A percentile compares a stretch with the other conserved stretches of the same genome.
phyloP scores from a whole-genome alignment of 164 flowering plant genomes.

The Vitis rotundifolia region DNA sequence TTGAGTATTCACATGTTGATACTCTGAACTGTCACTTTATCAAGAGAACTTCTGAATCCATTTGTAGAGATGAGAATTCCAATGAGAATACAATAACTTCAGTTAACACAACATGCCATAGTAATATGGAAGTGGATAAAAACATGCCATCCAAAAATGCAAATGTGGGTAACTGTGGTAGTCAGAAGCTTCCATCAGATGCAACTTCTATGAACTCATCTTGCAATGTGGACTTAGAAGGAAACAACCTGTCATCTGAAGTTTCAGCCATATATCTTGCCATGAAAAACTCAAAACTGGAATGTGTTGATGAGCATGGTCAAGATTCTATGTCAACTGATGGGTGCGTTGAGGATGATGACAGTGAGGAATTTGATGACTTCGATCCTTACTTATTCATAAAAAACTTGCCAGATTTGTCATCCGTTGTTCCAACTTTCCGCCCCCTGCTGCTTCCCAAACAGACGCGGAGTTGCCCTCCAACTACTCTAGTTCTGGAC shows the following conservation, averaged over 20 bases:
- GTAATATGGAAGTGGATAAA: slow-evolving; percentile 31
- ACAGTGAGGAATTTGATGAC: slow-evolving; percentile 74
- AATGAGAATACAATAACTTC: slow-evolving; percentile 6
- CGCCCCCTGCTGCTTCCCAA: slow-evolving; percentile 84
- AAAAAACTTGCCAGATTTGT: slow-evolving; percentile 79
- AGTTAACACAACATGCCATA: slow-evolving; percentile 11
- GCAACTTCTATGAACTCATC: slow-evolving; percentile 19
- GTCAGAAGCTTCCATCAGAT: slow-evolving; percentile 20
- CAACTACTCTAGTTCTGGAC: slow-evolving; percentile 91
- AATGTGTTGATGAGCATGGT: slow-evolving; percentile 75
- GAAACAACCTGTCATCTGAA: slow-evolving; percentile 55
- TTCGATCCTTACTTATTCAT: slow-evolving; percentile 95
- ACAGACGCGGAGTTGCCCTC: slow-evolving; percentile 94
- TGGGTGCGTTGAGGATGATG: slow-evolving; percentile 60
- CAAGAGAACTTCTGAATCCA: slow-evolving; percentile 12
- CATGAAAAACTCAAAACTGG: slow-evolving; percentile 80
- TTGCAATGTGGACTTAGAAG: slow-evolving; percentile 36
- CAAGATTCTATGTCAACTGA: slow-evolving; percentile 58
- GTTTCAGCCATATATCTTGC: slow-evolving; percentile 87
- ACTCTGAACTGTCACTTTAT: slow-evolving; percentile 15
- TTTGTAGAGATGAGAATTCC: slow-evolving; percentile 6
- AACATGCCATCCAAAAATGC: slow-evolving; percentile 15
- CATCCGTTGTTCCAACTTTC: slow-evolving; percentile 82
- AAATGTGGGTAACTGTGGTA: slow-evolving; percentile 13
- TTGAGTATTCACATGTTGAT: slow-evolving; percentile 27